These are phyloP conservation scores for Yamadazyma olivae DNA, from an alignment of 805 yeast species.

Conservation along the genomic window DNA sequence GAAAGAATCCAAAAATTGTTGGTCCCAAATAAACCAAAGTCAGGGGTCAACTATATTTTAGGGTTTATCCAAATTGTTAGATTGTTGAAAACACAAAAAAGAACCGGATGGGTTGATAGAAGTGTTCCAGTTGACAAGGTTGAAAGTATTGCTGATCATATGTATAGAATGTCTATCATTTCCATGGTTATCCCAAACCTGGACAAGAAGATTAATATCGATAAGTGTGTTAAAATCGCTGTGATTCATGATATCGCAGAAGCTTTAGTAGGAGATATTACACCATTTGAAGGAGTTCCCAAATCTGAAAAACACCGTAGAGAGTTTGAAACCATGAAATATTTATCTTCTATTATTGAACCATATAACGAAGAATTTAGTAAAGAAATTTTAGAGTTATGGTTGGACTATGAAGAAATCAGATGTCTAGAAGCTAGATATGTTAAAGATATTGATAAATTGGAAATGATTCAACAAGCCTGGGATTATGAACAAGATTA, in stretches of 20 bases:
- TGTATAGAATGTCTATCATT: constrained; percentile 89
- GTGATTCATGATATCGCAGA: constrained; percentile 94
- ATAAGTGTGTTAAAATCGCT: constrained; percentile 80
- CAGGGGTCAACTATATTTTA: constrained; percentile 47
- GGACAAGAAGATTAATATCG: constrained; percentile 48
- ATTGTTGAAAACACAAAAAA: constrained; percentile 68
- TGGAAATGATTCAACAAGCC: constrained; percentile 78
- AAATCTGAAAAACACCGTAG: constrained; percentile 83
- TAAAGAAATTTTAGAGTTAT: constrained; percentile 60
- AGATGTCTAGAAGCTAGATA: constrained; percentile 79
- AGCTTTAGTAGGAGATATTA: constrained; percentile 89
- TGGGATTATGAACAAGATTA: constrained; percentile 76
- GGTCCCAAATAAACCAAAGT: constrained; percentile 19
- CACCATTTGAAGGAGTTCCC: constrained; percentile 66
- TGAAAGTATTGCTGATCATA: constrained; percentile 87
- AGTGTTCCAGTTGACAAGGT: constrained; percentile 45
- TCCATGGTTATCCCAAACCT: constrained; percentile 61
- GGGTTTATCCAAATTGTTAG: constrained; percentile 65
- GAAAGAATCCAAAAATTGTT: constrained; percentile 37
- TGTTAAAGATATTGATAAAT: constrained; percentile 93
- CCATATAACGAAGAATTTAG: constrained; percentile 68
- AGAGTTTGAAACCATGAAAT: constrained; percentile 70
- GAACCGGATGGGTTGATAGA: constrained; percentile 94
- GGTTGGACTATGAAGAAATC: constrained; percentile 89
- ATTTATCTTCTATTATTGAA: constrained; percentile 54